Evolutionary conservation across 139 green algal species (phyloP), one percentile per base, ranked within the genome.

Genomic region (Chlamydomonas sphaeroides): DNA sequence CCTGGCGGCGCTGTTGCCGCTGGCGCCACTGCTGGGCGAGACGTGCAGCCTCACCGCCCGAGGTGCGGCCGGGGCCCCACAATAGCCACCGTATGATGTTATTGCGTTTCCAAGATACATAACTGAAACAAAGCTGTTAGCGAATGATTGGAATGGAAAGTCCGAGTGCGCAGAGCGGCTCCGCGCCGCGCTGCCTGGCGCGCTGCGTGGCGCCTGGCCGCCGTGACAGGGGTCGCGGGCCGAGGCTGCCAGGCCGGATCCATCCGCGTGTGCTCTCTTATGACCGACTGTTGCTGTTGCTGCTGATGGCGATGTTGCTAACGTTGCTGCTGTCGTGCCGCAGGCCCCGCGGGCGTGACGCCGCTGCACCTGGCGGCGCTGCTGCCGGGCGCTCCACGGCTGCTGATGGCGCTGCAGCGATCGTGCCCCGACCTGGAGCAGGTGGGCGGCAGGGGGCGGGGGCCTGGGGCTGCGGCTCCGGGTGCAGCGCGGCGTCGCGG

Each of bases 301-400:
- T 14, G 14, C 45, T 51, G 45, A 14, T 14, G 45, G 15, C 14
- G 26, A 17, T 30, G 51, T 61, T 25, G 51, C 15, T 26, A 61
- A 10, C 15, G 15, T 61, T 17, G 3, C 51, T 30, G 15, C 18
- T n/a, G 17, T 4, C 63, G 33, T 4, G 17, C 42, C 33, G 17
- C 74, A 80, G 74, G 74, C 39, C 36, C 66, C 74, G 51, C 28
- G 41, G 74, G 74, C 5, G 59, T 80, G 15, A 80, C 74, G 0
- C 74, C 74, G 2, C 57, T 80, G 61, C 74, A 80, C 42, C 59
- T 80, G 59, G 14, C 62, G 74, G 74, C 74, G 20, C n/a, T 80
- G 38, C 59, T 70, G 59, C 74, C 74, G 1, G 30, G 62, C 14
- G 74, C 74, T 5, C 74, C 59, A 0, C 28, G 20, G 39, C 74